Percentiles rank a stretch among this genome's conserved stretches.
Evolutionary conservation across 768 basidiomycete genomes (phyloP).

Genomic region (Kockovaella imperatae): DNA sequence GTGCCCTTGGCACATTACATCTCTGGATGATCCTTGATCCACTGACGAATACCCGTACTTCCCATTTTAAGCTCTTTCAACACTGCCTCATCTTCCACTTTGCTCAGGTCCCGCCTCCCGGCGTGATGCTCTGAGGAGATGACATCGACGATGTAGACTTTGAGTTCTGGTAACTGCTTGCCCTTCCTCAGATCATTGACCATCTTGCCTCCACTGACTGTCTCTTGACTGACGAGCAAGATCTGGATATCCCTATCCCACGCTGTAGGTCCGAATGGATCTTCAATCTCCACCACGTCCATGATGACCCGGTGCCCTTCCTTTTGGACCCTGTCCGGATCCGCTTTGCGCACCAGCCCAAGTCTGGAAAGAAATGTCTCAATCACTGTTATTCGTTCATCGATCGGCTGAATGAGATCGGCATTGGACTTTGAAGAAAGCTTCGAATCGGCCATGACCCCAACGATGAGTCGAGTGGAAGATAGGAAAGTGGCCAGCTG

Average conservation of each 20-base stretch:
- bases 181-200: constrained; percentile 51
- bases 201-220: constrained; percentile 53
- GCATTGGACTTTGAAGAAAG: constrained; percentile 27
- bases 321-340: background rate
- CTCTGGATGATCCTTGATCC: constrained; percentile 60
- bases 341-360: background rate
- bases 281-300: constrained; percentile 65
- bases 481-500: constrained; percentile 86
- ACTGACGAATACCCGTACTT: constrained; percentile 82
- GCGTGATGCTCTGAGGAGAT: constrained; percentile 46
- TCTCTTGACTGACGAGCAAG: constrained; percentile 85
- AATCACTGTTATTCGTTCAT: constrained; percentile 53
- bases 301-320: constrained; percentile 1
- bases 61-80: constrained; percentile 82
- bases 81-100: constrained; percentile 59
- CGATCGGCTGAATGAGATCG: constrained; percentile 22
- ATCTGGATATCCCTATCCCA: constrained; percentile 83
- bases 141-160: constrained; percentile 76
- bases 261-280: constrained; percentile 87
- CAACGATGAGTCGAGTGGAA: constrained; percentile 71
- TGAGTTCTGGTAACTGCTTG: constrained; percentile 55
- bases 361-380: constrained; percentile 54
- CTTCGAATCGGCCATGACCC: constrained; percentile 49
- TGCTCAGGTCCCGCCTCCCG: constrained; percentile 27
- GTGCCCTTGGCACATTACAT: background rate